phyloP scores from a whole-genome alignment of 495 filamentous ascomycete genomes.

The Hypoxylon perforatum region DNA sequence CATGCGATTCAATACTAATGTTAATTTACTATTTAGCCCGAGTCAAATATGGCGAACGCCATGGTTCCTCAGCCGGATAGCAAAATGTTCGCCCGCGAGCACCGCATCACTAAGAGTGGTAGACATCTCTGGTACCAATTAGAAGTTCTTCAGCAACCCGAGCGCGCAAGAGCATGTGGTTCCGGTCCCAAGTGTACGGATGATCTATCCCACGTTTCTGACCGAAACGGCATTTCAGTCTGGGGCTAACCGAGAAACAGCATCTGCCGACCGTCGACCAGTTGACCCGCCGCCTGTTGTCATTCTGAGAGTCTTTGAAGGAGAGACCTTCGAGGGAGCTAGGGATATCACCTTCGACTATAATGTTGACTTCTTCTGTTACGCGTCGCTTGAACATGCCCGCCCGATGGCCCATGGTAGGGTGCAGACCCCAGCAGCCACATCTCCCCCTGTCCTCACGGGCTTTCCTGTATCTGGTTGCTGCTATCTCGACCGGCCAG shows the following conservation, averaged over 20 bases:
- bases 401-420: constrained; percentile 87
- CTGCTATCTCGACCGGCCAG: constrained; percentile 93
- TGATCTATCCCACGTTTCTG: constrained; percentile 1
- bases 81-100: constrained; percentile 56
- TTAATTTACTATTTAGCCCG: constrained; percentile 37
- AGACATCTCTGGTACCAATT: constrained; percentile 83
- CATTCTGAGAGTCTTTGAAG: constrained; percentile 88
- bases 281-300: constrained; percentile 97
- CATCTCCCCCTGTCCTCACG: constrained; percentile 85
- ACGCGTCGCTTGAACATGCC: constrained; percentile 88
- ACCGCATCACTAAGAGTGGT: constrained; percentile 80
- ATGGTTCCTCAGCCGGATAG: constrained; percentile 59
- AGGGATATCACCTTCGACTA: constrained; percentile 90
- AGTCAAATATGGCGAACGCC: constrained; percentile 53
- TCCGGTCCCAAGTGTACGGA: constrained; percentile 91
- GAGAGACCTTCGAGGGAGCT: constrained; percentile 64
- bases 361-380: constrained; percentile 98
- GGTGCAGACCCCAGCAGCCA: constrained; percentile 68
- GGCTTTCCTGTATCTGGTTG: constrained; percentile 96
- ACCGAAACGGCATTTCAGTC: constrained; percentile 10
- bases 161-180: constrained; percentile 95
- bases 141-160: constrained; percentile 92
- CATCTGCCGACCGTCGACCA: constrained; percentile 93
- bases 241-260: constrained; percentile 56
- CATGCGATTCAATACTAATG: constrained; percentile 19